Conservation (phyloP, 768 basidiomycete species). For the Sutorius australiensis region DNA sequence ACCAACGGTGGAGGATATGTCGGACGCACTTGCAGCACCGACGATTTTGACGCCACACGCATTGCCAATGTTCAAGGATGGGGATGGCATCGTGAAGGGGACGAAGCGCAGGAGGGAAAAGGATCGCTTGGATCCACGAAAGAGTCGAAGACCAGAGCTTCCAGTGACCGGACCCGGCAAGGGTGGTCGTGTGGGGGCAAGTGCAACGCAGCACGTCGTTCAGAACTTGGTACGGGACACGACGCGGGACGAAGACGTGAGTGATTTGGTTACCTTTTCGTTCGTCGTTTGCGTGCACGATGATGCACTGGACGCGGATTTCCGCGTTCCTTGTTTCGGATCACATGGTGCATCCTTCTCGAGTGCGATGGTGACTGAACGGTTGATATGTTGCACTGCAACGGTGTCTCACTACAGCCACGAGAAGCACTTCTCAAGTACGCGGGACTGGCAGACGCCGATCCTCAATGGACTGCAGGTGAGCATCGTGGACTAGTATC, state of each 20-base stretch:
- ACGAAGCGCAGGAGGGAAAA: slow-evolving; percentile 89
- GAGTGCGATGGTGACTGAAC: slow-evolving; percentile 24
- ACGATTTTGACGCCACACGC: slow-evolving; percentile 92
- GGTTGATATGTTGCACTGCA: slow-evolving; percentile 15
- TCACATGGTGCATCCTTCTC: slow-evolving; percentile 15
- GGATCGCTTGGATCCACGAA: slow-evolving; percentile 82
- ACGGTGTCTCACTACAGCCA: slow-evolving; percentile 53
- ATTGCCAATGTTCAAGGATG: slow-evolving; percentile 88
- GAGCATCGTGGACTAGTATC: slow-evolving; percentile 33
- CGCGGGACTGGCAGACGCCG: slow-evolving; percentile 68
- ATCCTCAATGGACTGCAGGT: slow-evolving; percentile 87
- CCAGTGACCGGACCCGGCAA: slow-evolving; percentile 91
- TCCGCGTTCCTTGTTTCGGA: slow-evolving; percentile 4
- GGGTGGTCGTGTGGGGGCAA: slow-evolving; percentile 93
- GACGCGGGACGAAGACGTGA: slow-evolving; percentile 90
- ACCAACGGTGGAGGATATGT: slow-evolving; percentile 83
- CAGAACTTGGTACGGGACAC: slow-evolving; percentile 91
- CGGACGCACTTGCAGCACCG: slow-evolving; percentile 78
- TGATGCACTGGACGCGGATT: not conserved
- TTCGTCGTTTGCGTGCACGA: not conserved
- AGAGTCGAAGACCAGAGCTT: slow-evolving; percentile 88
- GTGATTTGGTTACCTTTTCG: slow-evolving; percentile 38
- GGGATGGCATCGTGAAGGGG: slow-evolving; percentile 59
- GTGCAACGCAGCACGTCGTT: slow-evolving; percentile 95
- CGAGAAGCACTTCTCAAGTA: slow-evolving; percentile 96